Evolutionary conservation across 192 early-diverging fungal species (phyloP), one percentile per base, ranked within the genome.

Genomic region (Rhizophagus sp.): DNA sequence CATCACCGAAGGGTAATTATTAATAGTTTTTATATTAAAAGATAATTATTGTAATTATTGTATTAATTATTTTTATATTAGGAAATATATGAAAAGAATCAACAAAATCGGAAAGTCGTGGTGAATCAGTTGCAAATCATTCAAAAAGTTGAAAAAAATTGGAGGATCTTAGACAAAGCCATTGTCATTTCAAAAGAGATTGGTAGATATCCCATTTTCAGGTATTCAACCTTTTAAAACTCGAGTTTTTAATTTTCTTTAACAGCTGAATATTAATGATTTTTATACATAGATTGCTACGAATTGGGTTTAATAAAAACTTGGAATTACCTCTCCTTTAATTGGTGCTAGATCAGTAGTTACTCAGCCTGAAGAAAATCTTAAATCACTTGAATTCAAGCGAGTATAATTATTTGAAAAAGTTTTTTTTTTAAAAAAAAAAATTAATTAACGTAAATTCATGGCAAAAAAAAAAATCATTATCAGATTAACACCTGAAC

Each of bases 161-260:
- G 83, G 83, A 72, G 63, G 22, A 85, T 89, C 62, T 30, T 30
- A 30, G 30, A 30, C 1, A 1, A 30, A 30, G 30, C 30, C 30
- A 30, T 30, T 30, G 1, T 30, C 30, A 30, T 30, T 30, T 30
- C 27, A 30, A n/a, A n/a, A n/a, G n/a, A n/a, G n/a, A n/a, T 68
- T 88, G 84, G 83, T 1, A 79, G 70, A 22, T 30, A 84, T 84
- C 0, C 82, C 83, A 1, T 30, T 83, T 85, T 0, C 34, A 36
- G 34, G 34, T 36, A 36, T 36, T 2, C 2, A 36, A 4, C 30
- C 5, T 30, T 36, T 36, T 36, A 36, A 36, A 36, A 36, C 5
- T 36, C 2, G 0, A 3, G 0, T 5, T 2, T 36, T 36, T 36
- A 36, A 36, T 4, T 5, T 4, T 36, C 1, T 36, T 2, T 3